phyloP scores from a whole-genome alignment of 108 stramenopile genomes.

The Nitzschia sp. region DNA sequence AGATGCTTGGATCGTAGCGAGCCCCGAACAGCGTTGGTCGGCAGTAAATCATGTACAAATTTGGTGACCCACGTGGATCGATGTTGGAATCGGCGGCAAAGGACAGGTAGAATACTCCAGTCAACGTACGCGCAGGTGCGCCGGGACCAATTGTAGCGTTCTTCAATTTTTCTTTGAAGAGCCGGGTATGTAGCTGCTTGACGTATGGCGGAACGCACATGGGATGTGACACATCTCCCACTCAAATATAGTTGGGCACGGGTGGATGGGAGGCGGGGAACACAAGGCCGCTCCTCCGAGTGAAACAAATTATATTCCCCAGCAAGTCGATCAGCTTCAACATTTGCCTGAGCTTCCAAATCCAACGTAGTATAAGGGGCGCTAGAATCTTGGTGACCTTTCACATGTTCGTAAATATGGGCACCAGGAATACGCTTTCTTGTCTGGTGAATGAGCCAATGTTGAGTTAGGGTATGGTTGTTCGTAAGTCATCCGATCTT shows the following conservation, averaged over 20 bases:
- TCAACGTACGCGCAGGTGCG: background rate
- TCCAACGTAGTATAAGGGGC: background rate
- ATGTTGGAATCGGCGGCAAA: background rate
- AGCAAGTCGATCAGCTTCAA: constrained; percentile 3
- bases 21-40: too few species aligned
- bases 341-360: background rate
- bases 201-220: background rate
- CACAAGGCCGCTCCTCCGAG: background rate
- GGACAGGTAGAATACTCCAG: background rate
- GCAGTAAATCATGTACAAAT: background rate
- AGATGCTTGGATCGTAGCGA: too few species aligned
- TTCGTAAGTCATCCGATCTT: background rate
- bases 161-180: background rate
- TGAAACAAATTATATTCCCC: background rate
- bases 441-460: background rate
- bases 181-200: background rate
- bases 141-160: background rate
- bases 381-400: background rate
- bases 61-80: background rate
- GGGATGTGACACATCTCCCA: background rate
- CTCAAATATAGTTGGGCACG: background rate
- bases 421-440: background rate
- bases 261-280: background rate
- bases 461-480: background rate
- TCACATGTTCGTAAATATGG: background rate